Conservation (phyloP, 2,329 filamentous ascomycete genomes). For the Ceratocystis destructans region DNA sequence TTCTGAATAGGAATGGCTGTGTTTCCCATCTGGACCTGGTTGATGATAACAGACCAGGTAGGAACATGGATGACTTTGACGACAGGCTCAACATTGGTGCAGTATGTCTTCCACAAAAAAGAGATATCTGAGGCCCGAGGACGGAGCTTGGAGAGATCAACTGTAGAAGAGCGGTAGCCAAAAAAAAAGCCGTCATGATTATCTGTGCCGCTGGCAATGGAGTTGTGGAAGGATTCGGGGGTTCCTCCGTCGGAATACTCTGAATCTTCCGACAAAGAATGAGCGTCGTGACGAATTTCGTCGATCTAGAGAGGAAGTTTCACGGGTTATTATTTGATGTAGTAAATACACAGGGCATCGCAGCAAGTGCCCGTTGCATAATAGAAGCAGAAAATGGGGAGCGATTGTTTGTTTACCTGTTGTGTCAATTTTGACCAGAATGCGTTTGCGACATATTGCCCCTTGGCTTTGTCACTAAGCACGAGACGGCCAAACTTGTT, state of each 20-base stretch:
- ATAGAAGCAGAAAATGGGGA: not conserved
- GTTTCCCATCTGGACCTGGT: constrained; percentile 45
- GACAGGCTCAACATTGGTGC: constrained; percentile 60
- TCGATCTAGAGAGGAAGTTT: constrained; percentile 26
- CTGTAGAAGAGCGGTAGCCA: constrained; percentile 56
- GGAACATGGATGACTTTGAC: constrained; percentile 60
- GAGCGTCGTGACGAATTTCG: constrained; percentile 32
- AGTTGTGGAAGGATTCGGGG: constrained; percentile 23
- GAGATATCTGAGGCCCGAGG: constrained; percentile 51
- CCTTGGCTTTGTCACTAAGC: constrained; percentile 19
- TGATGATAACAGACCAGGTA: constrained; percentile 46
- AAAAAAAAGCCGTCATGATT: constrained; percentile 57
- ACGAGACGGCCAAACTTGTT: constrained; percentile 19
- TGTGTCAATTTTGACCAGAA: constrained; percentile 67
- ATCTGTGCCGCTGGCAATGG: constrained; percentile 10
- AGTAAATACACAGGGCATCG: not conserved
- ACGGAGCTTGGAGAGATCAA: constrained; percentile 51
- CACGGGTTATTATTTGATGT: not conserved
- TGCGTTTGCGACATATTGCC: constrained; percentile 55
- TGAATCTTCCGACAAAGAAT: constrained; percentile 33
- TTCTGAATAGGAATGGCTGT: constrained; percentile 36
- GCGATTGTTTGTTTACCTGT: constrained; percentile 38
- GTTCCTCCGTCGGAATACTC: constrained; percentile 50
- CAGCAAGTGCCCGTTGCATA: not conserved
- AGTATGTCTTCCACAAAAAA: constrained; percentile 56